phyloP scores from a whole-genome alignment of 441 rosid genomes.

The Melastoma candidum region DNA sequence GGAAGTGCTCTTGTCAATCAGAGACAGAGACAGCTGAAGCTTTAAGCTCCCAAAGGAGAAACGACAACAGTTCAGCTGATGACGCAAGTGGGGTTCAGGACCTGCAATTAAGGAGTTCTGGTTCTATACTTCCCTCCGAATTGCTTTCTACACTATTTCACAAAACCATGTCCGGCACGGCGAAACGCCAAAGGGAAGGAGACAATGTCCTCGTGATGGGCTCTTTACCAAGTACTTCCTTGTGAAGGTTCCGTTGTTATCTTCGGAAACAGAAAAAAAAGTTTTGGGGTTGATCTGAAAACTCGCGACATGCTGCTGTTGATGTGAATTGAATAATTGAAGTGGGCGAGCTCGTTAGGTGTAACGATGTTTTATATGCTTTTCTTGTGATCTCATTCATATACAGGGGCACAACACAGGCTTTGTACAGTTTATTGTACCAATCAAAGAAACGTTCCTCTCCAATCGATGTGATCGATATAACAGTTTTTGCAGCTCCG shows the following conservation, averaged over 20 bases:
- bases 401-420: no score
- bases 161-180: conserved; percentile 32
- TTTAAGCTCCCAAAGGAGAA: conserved; percentile 8
- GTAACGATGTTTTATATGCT: no score
- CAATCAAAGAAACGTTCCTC: no score
- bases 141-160: conserved; percentile 60
- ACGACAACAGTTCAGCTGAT: conserved; percentile 17
- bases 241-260: conserved; percentile 21
- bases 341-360: not conserved
- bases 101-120: conserved; percentile 35
- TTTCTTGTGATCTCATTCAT: no score
- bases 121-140: conserved; percentile 31
- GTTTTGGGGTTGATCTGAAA: not conserved
- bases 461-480: no score
- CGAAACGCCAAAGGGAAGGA: conserved; percentile 24
- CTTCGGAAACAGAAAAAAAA: not conserved
- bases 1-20: conserved; percentile 59
- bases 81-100: conserved; percentile 24
- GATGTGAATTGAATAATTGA: conserved; percentile 8
- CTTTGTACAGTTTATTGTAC: no score
- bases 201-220: conserved; percentile 63
- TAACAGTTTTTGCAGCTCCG: no score
- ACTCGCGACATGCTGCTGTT: not conserved
- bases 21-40: conserved; percentile 23
- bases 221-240: conserved; percentile 56